These are phyloP conservation scores for Fusarium sp. DNA, from an alignment of 2,329 filamentous ascomycete genomes.

Conservation along the genomic window DNA sequence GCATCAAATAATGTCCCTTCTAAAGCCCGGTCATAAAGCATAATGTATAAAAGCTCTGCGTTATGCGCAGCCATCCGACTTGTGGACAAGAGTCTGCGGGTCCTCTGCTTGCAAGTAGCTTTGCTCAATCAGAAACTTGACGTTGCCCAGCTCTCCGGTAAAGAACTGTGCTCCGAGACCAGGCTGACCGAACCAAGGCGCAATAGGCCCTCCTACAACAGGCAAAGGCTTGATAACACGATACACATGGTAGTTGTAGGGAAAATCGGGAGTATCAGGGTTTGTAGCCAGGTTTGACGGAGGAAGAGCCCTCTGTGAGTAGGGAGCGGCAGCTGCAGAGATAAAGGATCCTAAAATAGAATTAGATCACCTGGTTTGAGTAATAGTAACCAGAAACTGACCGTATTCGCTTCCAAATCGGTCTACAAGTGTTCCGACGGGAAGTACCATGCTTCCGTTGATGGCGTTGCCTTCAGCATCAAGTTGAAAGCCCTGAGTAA, in stretches of 20 bases:
- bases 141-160: conserved; percentile 45
- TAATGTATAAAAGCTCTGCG: too few species aligned
- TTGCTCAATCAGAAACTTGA: conserved; percentile 34
- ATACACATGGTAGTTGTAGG: conserved; percentile 63
- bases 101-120: conserved; percentile 33
- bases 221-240: conserved; percentile 54
- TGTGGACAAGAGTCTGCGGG: conserved; percentile 28
- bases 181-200: conserved; percentile 62
- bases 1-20: not conserved
- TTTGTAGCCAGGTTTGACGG: conserved; percentile 57
- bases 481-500: conserved; percentile 51
- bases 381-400: not conserved
- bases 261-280: conserved; percentile 48
- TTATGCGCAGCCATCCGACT: conserved; percentile 24
- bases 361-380: conserved; percentile 1
- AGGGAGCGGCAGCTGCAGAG: conserved; percentile 58
- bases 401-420: conserved; percentile 61
- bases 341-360: conserved; percentile 48
- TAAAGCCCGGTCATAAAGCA: too few species aligned
- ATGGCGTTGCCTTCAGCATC: conserved; percentile 52
- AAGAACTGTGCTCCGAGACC: conserved; percentile 55
- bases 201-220: conserved; percentile 58
- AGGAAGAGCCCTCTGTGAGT: conserved; percentile 59
- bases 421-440: conserved; percentile 57
- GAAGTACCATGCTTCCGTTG: conserved; percentile 54